phyloP scores from a whole-genome alignment of 805 yeast species.

The Metschnikowia corniflorae region DNA sequence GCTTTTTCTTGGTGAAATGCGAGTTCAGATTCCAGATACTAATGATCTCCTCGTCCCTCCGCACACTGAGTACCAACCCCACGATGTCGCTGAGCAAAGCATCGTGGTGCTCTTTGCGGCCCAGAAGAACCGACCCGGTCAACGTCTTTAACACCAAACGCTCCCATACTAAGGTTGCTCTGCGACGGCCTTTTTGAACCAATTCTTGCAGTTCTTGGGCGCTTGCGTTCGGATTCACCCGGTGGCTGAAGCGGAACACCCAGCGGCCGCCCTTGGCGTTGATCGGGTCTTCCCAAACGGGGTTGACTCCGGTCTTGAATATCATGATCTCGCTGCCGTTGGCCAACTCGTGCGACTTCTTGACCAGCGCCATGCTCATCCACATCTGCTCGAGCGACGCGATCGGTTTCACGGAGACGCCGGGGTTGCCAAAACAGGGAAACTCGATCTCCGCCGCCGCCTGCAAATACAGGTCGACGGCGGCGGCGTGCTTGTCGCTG shows the following conservation, averaged over 20 bases:
- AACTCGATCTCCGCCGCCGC: slow-evolving; percentile 44
- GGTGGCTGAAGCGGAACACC: slow-evolving; percentile 49
- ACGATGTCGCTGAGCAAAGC: slow-evolving; percentile 48
- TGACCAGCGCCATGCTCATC: slow-evolving; percentile 40
- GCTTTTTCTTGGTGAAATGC: slow-evolving; percentile 26
- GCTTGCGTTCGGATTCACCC: slow-evolving; percentile 17
- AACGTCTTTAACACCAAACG: slow-evolving; percentile 49
- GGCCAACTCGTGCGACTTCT: slow-evolving; percentile 36
- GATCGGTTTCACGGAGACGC: slow-evolving; percentile 26
- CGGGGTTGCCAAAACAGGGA: slow-evolving; percentile 22
- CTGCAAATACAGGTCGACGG: slow-evolving; percentile 44
- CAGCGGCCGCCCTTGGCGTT: slow-evolving; percentile 62
- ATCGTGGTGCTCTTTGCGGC: slow-evolving; percentile 32
- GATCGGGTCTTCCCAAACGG: slow-evolving; percentile 66
- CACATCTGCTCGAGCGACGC: slow-evolving; percentile 54
- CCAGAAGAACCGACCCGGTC: slow-evolving; percentile 48
- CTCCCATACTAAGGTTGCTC: slow-evolving; percentile 51
- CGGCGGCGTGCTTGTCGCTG: slow-evolving; percentile 20
- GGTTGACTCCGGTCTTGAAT: slow-evolving; percentile 57
- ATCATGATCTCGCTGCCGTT: slow-evolving; percentile 52
- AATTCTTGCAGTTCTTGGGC: slow-evolving; percentile 19
- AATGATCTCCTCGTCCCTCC: slow-evolving; percentile 57
- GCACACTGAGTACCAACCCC: slow-evolving; percentile 57
- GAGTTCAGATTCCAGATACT: slow-evolving; percentile 60
- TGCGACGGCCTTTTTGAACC: slow-evolving; percentile 25